Conservation (phyloP, 345 rosid species). For the Chamaenerion angustifolium region DNA sequence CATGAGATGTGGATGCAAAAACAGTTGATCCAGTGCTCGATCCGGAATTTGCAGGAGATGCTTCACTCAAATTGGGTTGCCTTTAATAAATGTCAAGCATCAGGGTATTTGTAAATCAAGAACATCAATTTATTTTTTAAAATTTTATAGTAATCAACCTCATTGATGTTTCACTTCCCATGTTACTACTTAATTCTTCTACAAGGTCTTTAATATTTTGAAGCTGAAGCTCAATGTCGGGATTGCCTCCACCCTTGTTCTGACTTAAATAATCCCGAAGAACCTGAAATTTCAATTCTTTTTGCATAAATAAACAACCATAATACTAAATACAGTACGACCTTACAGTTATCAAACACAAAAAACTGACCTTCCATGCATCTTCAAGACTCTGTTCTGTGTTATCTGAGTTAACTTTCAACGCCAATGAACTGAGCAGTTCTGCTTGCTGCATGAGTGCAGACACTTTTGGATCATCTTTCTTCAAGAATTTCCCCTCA, state of each 20-base stretch:
- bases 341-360: not conserved
- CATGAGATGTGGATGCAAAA: slow-evolving; percentile 24
- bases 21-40: slow-evolving; percentile 76
- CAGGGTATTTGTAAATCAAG: slow-evolving; percentile 5
- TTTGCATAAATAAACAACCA: too few relatives aligned
- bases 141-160: slow-evolving; percentile 30
- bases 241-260: slow-evolving; percentile 52
- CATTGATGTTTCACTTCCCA: slow-evolving; percentile 57
- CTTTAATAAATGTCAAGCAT: slow-evolving; percentile 18
- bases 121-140: not conserved
- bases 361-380: slow-evolving; percentile 77
- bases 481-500: slow-evolving; percentile 47
- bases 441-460: slow-evolving; percentile 87
- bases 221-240: slow-evolving; percentile 50
- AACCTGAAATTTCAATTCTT: slow-evolving; percentile 28
- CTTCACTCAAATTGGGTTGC: slow-evolving; percentile 71
- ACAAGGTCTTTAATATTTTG: slow-evolving; percentile 61
- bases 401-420: slow-evolving; percentile 57
- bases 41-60: slow-evolving; percentile 77
- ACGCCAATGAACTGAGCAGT: slow-evolving; percentile 68
- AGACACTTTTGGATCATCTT: slow-evolving; percentile 73
- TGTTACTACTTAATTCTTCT: slow-evolving; percentile 48
- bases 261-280: slow-evolving; percentile 62
- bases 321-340: too few relatives aligned
- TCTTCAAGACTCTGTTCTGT: slow-evolving; percentile 78